phyloP scores from a whole-genome alignment of 352 stramenopile species.

The Globisporangium iwayamae region DNA sequence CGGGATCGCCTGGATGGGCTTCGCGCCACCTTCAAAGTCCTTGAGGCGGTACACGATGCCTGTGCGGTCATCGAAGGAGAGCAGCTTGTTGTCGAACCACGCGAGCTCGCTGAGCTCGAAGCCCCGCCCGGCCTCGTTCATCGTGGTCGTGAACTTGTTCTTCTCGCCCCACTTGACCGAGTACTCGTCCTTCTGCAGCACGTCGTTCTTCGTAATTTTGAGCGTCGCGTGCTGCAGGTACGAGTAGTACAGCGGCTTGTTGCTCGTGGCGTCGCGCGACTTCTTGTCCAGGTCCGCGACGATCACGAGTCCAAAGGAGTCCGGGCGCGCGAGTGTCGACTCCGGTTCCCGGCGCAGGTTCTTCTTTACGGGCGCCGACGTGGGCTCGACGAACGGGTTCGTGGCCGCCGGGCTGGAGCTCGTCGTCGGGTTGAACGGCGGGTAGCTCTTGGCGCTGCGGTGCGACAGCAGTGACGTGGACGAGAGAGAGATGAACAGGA shows the following conservation, averaged over 20 bases:
- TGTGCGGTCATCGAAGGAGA: constrained; percentile 97
- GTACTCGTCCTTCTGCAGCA: constrained; percentile 45
- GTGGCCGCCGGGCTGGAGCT: constrained; percentile 5
- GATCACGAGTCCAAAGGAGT: constrained; percentile 85
- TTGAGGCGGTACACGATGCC: constrained; percentile 98
- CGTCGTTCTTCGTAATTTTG: constrained; percentile 45
- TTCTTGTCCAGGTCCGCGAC: constrained; percentile 97
- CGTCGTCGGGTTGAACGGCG: constrained; percentile 13
- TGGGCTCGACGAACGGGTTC: constrained; percentile 17
- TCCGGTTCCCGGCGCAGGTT: constrained; percentile 31
- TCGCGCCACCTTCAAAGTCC: constrained; percentile 64
- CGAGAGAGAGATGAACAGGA: constrained; percentile 67
- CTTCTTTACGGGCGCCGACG: constrained; percentile 15
- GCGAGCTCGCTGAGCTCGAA: constrained; percentile 95
- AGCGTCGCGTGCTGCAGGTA: constrained; percentile 91
- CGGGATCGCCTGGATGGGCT: constrained; percentile 86
- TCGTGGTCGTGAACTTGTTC: constrained; percentile 69
- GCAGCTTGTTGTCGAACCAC: constrained; percentile 85
- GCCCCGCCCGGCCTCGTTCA: constrained; percentile 94
- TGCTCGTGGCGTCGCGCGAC: constrained; percentile 78
- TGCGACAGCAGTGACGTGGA: constrained; percentile 34
- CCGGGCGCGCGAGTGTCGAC: constrained; percentile 30
- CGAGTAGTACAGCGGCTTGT: constrained; percentile 90
- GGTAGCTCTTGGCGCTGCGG: constrained; percentile 16
- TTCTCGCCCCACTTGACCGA: constrained; percentile 63